These are phyloP conservation scores for Quercus wislizeni DNA, from an alignment of 306 rosid genomes.

Conservation along the genomic window DNA sequence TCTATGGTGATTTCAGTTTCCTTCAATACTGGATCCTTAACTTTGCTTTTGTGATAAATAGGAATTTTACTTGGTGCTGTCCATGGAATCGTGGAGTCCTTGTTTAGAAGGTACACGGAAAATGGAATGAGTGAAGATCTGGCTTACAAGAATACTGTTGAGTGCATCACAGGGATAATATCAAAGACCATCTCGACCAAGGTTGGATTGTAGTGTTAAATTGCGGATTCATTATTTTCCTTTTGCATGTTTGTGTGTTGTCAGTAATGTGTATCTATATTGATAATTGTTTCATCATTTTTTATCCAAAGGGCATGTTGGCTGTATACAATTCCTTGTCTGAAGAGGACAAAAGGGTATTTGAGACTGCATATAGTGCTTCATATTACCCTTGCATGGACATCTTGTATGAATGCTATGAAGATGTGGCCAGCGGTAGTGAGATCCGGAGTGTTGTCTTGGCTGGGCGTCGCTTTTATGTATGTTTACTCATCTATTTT, in stretches of 20 bases:
- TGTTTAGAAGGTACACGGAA: conserved; percentile 90
- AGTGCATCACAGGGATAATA: conserved; percentile 76
- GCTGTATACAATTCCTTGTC: conserved; percentile 76
- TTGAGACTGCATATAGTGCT: conserved; percentile 93
- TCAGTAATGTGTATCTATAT: conserved; percentile 10
- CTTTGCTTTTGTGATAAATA: conserved; percentile 28
- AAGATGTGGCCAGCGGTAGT: conserved; percentile 86
- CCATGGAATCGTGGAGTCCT: conserved; percentile 91
- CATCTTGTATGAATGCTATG: conserved; percentile 94
- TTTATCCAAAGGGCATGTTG: conserved; percentile 69
- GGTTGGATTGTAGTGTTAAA: conserved; percentile 41
- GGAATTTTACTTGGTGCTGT: conserved; percentile 99
- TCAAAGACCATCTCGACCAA: conserved; percentile 83
- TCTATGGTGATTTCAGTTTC: background rate
- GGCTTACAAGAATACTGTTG: conserved; percentile 96
- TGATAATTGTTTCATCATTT: conserved; percentile 5
- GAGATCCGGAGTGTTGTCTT: conserved; percentile 96
- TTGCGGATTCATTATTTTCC: background rate
- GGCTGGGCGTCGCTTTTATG: conserved; percentile 96
- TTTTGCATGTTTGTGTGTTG: background rate
- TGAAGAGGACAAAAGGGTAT: conserved; percentile 74
- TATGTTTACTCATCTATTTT: conserved; percentile 30
- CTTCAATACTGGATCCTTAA: conserved; percentile 13
- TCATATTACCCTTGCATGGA: conserved; percentile 97
- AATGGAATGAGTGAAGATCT: conserved; percentile 85